These are phyloP conservation scores for Agaricales sp. DNA, from an alignment of 1,284 basidiomycete genomes.

Conservation along the genomic window DNA sequence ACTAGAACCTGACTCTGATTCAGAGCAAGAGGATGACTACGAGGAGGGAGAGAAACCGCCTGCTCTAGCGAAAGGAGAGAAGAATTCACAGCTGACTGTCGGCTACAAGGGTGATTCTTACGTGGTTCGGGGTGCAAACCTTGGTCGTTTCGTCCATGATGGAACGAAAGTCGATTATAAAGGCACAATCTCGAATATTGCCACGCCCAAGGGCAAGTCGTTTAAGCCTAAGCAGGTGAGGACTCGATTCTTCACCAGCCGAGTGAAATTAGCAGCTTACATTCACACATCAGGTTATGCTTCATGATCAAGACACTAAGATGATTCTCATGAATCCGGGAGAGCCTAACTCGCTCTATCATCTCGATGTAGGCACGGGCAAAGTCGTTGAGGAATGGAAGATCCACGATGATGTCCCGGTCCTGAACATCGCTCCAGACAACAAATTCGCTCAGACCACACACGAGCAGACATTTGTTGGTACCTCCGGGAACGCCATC, in stretches of 20 bases:
- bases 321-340: conserved; percentile 89
- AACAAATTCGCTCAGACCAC: conserved; percentile 95
- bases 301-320: conserved; percentile 94
- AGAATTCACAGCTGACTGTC: conserved; percentile 86
- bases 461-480: conserved; percentile 87
- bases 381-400: conserved; percentile 99
- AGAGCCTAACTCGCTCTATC: conserved; percentile 82
- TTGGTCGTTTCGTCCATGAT: conserved; percentile 21
- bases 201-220: conserved; percentile 72
- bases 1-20: conserved; percentile 41
- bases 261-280: conserved; percentile 4
- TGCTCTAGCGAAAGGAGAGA: conserved; percentile 42
- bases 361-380: conserved; percentile 90
- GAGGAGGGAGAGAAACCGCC: conserved; percentile 32
- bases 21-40: conserved; percentile 49
- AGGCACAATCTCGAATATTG: conserved; percentile 81
- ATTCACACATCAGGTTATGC: conserved; percentile 69
- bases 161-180: conserved; percentile 81
- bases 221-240: conserved; percentile 83
- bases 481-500: conserved; percentile 87
- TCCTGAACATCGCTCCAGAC: conserved; percentile 87
- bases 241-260: conserved; percentile 5
- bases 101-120: conserved; percentile 96
- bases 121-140: conserved; percentile 54
- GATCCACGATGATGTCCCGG: conserved; percentile 80